A percentile compares a stretch with the other conserved stretches of the same genome.
These are phyloP conservation scores for Sphaerosporella brunnea DNA, from an alignment of 495 filamentous ascomycete species.

Conservation along the genomic window DNA sequence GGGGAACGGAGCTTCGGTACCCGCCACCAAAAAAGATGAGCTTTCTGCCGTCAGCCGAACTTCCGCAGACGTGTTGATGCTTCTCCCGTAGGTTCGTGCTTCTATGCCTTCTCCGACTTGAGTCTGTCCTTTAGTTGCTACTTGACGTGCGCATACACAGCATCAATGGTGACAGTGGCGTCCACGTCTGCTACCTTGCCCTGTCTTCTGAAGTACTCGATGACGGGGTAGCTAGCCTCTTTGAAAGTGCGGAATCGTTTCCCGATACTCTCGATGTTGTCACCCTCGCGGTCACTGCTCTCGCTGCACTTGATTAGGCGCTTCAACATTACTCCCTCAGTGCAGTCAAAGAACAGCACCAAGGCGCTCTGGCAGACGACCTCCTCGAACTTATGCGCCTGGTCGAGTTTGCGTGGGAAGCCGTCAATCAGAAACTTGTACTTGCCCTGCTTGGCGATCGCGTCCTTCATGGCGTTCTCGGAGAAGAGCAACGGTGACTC, in stretches of 20 bases:
- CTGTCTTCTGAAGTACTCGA: slow-evolving; percentile 61
- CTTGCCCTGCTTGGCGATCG: slow-evolving; percentile 32
- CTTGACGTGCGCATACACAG: slow-evolving; percentile 60
- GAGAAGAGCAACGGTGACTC: slow-evolving; percentile 87
- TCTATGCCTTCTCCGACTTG: not conserved
- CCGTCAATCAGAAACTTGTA: slow-evolving; percentile 76
- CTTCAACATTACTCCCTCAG: slow-evolving; percentile 69
- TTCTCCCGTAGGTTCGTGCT: too few species aligned
- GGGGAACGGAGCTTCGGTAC: too few species aligned
- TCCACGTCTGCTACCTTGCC: slow-evolving; percentile 61
- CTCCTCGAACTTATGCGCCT: slow-evolving; percentile 81
- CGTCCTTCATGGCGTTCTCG: slow-evolving; percentile 72
- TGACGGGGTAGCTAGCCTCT: slow-evolving; percentile 91
- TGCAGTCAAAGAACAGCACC: slow-evolving; percentile 81
- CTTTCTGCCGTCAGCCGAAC: too few species aligned
- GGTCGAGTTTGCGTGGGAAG: slow-evolving; percentile 92
- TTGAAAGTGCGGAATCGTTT: slow-evolving; percentile 88
- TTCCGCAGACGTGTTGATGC: too few species aligned
- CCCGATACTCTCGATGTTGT: slow-evolving; percentile 85
- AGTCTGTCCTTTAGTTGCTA: slow-evolving; percentile 27
- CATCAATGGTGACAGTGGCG: slow-evolving; percentile 47
- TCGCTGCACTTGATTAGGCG: slow-evolving; percentile 73
- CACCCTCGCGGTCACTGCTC: slow-evolving; percentile 77
- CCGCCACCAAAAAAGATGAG: too few species aligned
- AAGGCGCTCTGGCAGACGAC: slow-evolving; percentile 64